Evolutionary conservation across 1,284 basidiomycete species (phyloP).

Genomic region (Ceratobasidium sp.): DNA sequence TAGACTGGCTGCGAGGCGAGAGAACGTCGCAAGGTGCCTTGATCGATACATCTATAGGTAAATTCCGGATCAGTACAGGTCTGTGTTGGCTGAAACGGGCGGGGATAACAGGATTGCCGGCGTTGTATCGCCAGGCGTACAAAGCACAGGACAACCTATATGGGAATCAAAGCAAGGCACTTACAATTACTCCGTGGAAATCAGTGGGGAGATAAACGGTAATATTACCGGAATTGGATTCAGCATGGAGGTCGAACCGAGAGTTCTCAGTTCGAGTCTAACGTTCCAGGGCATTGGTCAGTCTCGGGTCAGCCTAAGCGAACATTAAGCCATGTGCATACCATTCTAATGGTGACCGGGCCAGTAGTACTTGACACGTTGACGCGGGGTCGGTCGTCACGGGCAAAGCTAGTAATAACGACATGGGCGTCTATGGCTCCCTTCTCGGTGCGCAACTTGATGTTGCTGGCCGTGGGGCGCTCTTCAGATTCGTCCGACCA

Average conservation of each 20-base stretch:
- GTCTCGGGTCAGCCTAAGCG: neutral
- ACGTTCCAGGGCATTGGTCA: neutral
- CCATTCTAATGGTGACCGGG: conserved; percentile 20
- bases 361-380: conserved; percentile 20
- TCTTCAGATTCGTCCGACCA: conserved; percentile 28
- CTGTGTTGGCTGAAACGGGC: neutral
- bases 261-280: conserved; percentile 35
- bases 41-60: conserved; percentile 35
- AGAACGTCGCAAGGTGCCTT: conserved; percentile 29
- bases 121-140: no score
- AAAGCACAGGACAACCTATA: neutral
- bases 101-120: neutral
- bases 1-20: conserved; percentile 10
- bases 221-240: conserved; percentile 24
- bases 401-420: conserved; percentile 17
- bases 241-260: conserved; percentile 25
- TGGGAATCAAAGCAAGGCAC: neutral
- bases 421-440: conserved; percentile 31
- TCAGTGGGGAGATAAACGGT: conserved; percentile 33
- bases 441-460: conserved; percentile 31
- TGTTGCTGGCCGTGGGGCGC: neutral
- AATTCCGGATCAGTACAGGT: neutral
- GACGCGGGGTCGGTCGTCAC: conserved; percentile 26
- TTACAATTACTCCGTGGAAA: conserved; percentile 36
- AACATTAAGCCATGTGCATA: neutral